Conservation (phyloP, 2,329 filamentous ascomycete species). For the Pseudocercospora pini-densiflorae region DNA sequence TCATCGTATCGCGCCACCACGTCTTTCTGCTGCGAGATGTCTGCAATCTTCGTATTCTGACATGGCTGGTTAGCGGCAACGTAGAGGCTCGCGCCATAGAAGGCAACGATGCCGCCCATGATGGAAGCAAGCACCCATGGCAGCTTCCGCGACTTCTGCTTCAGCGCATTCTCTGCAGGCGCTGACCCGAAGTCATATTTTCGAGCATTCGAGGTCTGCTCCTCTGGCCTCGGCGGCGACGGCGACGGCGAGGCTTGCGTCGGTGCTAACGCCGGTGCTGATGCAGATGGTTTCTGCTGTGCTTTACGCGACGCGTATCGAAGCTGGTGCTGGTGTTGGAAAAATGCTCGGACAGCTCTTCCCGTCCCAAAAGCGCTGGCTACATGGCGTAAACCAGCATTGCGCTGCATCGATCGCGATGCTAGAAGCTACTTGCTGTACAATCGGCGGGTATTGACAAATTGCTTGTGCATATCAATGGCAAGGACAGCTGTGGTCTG, state of each 20-base stretch:
- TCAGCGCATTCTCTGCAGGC: slow-evolving; percentile 2
- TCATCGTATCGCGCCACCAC: slow-evolving; percentile 52
- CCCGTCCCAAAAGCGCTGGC: slow-evolving; percentile 19
- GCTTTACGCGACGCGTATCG: background rate
- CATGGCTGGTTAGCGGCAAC: slow-evolving; percentile 37
- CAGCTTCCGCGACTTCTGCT: background rate
- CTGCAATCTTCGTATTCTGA: slow-evolving; percentile 30
- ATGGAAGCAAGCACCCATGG: slow-evolving; percentile 6
- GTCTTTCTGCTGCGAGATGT: slow-evolving; percentile 42
- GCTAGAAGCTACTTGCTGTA: background rate
- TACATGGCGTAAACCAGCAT: slow-evolving; percentile 28
- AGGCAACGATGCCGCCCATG: slow-evolving; percentile 42
- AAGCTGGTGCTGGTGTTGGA: background rate
- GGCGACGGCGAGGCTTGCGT: background rate
- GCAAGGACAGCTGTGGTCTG: background rate
- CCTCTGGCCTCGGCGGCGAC: background rate
- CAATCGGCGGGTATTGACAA: background rate
- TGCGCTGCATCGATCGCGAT: slow-evolving; percentile 28
- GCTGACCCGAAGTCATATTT: background rate
- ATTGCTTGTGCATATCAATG: background rate
- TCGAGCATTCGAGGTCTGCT: background rate
- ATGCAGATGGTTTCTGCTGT: background rate
- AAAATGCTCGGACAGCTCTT: background rate
- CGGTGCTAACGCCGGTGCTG: background rate
- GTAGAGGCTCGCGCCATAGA: slow-evolving; percentile 47